Conservation (phyloP, 2,329 filamentous ascomycete species). For the Neodidymelliopsis sp. region DNA sequence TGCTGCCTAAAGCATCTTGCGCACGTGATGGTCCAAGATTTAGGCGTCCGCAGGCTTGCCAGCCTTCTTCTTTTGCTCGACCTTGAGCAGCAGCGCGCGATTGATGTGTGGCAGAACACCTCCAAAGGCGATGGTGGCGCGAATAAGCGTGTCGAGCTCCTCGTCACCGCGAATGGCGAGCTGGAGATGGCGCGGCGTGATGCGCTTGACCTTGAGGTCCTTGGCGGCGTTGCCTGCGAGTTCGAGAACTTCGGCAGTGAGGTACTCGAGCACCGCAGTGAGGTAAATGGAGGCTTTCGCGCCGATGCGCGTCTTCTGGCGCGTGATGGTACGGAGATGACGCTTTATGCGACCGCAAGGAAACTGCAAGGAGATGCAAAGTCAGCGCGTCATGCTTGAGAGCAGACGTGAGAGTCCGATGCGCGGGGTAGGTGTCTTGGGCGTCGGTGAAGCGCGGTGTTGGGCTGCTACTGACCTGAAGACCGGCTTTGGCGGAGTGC, state of each 20-base stretch:
- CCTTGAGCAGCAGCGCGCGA: slow-evolving; percentile 92
- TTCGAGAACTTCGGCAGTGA: slow-evolving; percentile 97
- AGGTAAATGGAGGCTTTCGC: slow-evolving; percentile 99
- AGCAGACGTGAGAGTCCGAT: slow-evolving; percentile 15
- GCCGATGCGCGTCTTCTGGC: slow-evolving; percentile 99
- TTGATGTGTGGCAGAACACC: slow-evolving; percentile 99
- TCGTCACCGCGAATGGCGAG: slow-evolving; percentile 98
- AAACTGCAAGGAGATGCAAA: slow-evolving; percentile 68
- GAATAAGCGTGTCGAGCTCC: slow-evolving; percentile 96
- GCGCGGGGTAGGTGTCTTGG: slow-evolving; percentile 31
- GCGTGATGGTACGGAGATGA: slow-evolving; percentile 98
- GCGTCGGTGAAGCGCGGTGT: slow-evolving; percentile 24
- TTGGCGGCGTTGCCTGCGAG: slow-evolving; percentile 98
- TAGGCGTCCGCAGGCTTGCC: slow-evolving; percentile 58
- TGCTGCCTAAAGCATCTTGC: slow-evolving; percentile 9
- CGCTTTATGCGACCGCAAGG: slow-evolving; percentile 99
- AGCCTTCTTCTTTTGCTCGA: slow-evolving; percentile 98
- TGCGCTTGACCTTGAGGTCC: slow-evolving; percentile 99
- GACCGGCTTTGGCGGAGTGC: slow-evolving; percentile 91
- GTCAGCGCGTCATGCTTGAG: slow-evolving; percentile 36
- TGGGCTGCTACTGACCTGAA: slow-evolving; percentile 76
- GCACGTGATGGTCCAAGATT: slow-evolving; percentile 7
- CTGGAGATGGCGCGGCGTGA: slow-evolving; percentile 96
- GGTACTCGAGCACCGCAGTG: slow-evolving; percentile 96
- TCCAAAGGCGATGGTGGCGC: slow-evolving; percentile 96